Percentiles rank a stretch among this genome's conserved stretches.
Evolutionary conservation across 371 early-diverging fungal species (phyloP).

Genomic region (Actinomortierella wolfii): DNA sequence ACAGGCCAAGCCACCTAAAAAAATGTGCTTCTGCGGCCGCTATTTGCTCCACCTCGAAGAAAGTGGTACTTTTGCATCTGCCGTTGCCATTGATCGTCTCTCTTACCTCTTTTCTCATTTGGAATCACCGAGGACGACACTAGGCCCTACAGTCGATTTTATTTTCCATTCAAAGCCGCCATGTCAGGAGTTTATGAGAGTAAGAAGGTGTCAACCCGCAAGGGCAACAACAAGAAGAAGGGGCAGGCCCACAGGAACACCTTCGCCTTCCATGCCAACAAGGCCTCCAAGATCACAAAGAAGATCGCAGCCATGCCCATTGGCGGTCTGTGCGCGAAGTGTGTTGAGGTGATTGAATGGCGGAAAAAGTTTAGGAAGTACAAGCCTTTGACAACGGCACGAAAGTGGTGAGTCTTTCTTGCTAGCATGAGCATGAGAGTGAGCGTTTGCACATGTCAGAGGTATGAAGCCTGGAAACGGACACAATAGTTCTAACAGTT

Average conservation of each 20-base stretch:
- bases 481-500: slow-evolving; percentile 4
- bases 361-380: slow-evolving; percentile 95
- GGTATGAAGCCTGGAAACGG: too few species aligned
- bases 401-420: slow-evolving; percentile 76
- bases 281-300: slow-evolving; percentile 78
- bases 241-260: slow-evolving; percentile 91
- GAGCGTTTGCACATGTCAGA: neutral
- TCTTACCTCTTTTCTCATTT: too few species aligned
- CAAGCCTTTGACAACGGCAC: slow-evolving; percentile 91
- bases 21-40: too few species aligned
- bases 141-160: too few species aligned
- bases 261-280: slow-evolving; percentile 87
- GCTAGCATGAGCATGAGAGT: too few species aligned
- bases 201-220: slow-evolving; percentile 57
- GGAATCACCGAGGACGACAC: too few species aligned
- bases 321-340: slow-evolving; percentile 86
- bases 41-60: too few species aligned
- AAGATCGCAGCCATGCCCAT: slow-evolving; percentile 83
- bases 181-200: slow-evolving; percentile 33
- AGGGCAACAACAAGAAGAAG: slow-evolving; percentile 70
- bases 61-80: too few species aligned
- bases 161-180: neutral
- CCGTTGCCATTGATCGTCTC: too few species aligned
- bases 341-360: slow-evolving; percentile 90
- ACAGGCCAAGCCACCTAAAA: too few species aligned